Evolutionary conservation across 2,329 filamentous ascomycete genomes (phyloP).

Genomic region (Venturiaceae sp.): DNA sequence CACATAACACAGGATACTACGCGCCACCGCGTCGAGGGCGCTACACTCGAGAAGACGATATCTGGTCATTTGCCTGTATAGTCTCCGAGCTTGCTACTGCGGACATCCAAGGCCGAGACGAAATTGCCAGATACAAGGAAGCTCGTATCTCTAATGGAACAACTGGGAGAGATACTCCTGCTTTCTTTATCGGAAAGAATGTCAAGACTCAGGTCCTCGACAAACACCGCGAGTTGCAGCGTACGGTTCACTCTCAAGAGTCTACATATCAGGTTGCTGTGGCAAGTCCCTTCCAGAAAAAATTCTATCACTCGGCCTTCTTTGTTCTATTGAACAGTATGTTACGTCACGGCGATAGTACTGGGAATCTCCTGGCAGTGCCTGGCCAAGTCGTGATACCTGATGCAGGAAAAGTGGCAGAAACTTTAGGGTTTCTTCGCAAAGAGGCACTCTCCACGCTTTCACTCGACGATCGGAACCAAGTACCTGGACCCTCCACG

Average conservation of each 20-base stretch:
- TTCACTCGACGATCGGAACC: neutral
- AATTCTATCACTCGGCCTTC: slow-evolving; percentile 9
- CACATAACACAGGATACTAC: neutral
- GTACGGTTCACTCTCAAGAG: neutral
- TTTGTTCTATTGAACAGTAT: slow-evolving; percentile 11
- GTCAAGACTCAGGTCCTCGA: slow-evolving; percentile 9
- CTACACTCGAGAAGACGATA: neutral
- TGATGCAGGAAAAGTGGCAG: slow-evolving; percentile 8
- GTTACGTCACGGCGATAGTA: slow-evolving; percentile 6
- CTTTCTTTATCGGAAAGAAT: slow-evolving; percentile 7
- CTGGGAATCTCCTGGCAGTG: neutral
- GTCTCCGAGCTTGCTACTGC: neutral
- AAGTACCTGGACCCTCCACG: neutral
- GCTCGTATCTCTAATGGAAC: slow-evolving; percentile 8
- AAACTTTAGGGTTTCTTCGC: slow-evolving; percentile 9
- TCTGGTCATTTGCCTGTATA: neutral
- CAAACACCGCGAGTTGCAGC: slow-evolving; percentile 3
- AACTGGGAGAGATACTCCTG: slow-evolving; percentile 7
- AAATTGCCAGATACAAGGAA: slow-evolving; percentile 1
- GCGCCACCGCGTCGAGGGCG: neutral
- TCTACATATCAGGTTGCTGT: no score
- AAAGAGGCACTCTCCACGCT: neutral
- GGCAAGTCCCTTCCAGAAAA: slow-evolving; percentile 4
- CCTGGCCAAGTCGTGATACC: slow-evolving; percentile 4
- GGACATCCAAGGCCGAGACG: neutral